Conservation (phyloP, 345 rosid species). For the Turritis glabra region DNA sequence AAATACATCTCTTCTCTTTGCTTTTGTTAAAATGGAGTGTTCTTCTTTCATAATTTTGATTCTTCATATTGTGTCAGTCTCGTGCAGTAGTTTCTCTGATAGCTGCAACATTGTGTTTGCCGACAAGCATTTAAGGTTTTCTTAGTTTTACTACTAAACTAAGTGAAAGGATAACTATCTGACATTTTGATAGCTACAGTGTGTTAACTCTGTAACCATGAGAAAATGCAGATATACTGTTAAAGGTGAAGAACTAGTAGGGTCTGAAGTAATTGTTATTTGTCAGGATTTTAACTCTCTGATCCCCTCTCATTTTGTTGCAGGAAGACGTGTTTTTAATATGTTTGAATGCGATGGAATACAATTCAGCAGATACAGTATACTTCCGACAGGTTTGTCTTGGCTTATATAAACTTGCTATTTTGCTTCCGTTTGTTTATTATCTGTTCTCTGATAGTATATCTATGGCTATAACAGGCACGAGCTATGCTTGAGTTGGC, state of each 20-base stretch:
- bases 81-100: background rate
- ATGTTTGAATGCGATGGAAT: slow-evolving; percentile 91
- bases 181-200: background rate
- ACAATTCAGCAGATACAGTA: slow-evolving; percentile 79
- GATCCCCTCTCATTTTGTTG: slow-evolving; percentile 8
- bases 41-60: background rate
- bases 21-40: background rate
- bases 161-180: background rate
- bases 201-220: background rate
- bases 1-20: background rate
- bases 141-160: background rate
- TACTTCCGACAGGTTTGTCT: slow-evolving; percentile 70
- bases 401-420: background rate
- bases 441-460: background rate
- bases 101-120: background rate
- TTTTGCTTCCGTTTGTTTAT: background rate
- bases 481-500: slow-evolving; percentile 86
- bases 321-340: slow-evolving; percentile 78
- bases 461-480: slow-evolving; percentile 52
- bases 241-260: background rate
- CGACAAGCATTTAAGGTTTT: background rate
- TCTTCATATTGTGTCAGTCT: background rate
- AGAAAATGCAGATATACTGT: background rate
- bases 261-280: background rate
- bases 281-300: background rate